A percentile compares a stretch with the other conserved stretches of the same genome.
Conservation (phyloP, 768 basidiomycete genomes). For the Pisolithus orientalis region DNA sequence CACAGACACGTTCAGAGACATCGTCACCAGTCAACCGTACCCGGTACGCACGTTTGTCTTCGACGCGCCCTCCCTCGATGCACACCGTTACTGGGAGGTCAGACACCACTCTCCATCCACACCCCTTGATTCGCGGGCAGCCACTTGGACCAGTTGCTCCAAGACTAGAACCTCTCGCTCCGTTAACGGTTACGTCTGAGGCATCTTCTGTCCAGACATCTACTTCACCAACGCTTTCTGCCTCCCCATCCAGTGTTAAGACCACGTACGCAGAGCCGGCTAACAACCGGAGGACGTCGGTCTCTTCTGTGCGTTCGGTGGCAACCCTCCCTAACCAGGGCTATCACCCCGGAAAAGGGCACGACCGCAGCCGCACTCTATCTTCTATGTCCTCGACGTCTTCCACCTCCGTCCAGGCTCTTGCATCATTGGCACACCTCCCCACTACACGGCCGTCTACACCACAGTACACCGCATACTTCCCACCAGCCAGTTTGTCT, state of each 20-base stretch:
- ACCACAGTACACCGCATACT: slow-evolving; percentile 49
- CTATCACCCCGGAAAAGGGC: slow-evolving; percentile 26
- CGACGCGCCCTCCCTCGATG: slow-evolving; percentile 57
- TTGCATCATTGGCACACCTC: slow-evolving; percentile 51
- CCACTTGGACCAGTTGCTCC: slow-evolving; percentile 44
- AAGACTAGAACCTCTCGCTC: slow-evolving; percentile 48
- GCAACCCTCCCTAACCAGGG: slow-evolving; percentile 47
- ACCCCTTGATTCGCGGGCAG: slow-evolving; percentile 72
- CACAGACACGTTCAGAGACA: slow-evolving; percentile 32
- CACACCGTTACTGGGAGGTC: slow-evolving; percentile 44
- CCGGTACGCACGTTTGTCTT: slow-evolving; percentile 33
- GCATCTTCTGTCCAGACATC: slow-evolving; percentile 37
- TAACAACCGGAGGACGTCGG: slow-evolving; percentile 43
- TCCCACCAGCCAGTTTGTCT: slow-evolving; percentile 56
- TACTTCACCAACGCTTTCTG: slow-evolving; percentile 31
- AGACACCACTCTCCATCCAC: slow-evolving; percentile 48
- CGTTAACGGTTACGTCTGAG: slow-evolving; percentile 55
- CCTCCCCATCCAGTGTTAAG: slow-evolving; percentile 35
- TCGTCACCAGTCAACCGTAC: slow-evolving; percentile 34
- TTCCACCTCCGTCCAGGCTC: slow-evolving; percentile 43
- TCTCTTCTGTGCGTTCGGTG: slow-evolving; percentile 55
- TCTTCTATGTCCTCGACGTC: slow-evolving; percentile 50
- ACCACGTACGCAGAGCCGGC: slow-evolving; percentile 26
- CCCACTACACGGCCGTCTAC: slow-evolving; percentile 33
- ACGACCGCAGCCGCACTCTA: slow-evolving; percentile 48